A percentile compares a stretch with the other conserved stretches of the same genome.
phyloP scores from a whole-genome alignment of 169 alveolate genomes.

The Cryptosporidium bovis region DNA sequence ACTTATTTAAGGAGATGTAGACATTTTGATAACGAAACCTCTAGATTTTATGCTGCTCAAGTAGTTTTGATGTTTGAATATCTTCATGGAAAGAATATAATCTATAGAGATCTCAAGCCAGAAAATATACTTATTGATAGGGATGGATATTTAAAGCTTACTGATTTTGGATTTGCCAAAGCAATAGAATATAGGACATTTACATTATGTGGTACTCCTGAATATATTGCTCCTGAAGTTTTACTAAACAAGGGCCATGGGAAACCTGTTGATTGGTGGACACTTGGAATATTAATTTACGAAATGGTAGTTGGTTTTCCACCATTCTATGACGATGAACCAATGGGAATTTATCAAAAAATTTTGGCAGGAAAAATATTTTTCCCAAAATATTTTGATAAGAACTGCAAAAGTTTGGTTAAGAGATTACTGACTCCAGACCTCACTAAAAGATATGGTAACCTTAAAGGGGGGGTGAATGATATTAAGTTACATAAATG shows the following conservation, averaged over 20 bases:
- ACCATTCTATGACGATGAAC: slow-evolving; percentile 97
- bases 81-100: slow-evolving; percentile 92
- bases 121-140: slow-evolving; percentile 95
- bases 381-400: slow-evolving; percentile 92
- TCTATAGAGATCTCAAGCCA: slow-evolving; percentile 95
- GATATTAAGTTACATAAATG: slow-evolving; percentile 92
- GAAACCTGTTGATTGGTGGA: slow-evolving; percentile 99
- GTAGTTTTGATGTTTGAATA: slow-evolving; percentile 95
- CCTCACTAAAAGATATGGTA: slow-evolving; percentile 94
- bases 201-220: slow-evolving; percentile 99
- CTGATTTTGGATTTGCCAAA: slow-evolving; percentile 99
- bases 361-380: slow-evolving; percentile 94
- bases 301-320: slow-evolving; percentile 98
- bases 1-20: slow-evolving; percentile 91
- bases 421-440: slow-evolving; percentile 93
- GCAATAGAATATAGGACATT: slow-evolving; percentile 95
- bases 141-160: slow-evolving; percentile 96
- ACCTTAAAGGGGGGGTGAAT: slow-evolving; percentile 93
- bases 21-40: slow-evolving; percentile 91
- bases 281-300: slow-evolving; percentile 96
- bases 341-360: slow-evolving; percentile 96
- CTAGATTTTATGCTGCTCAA: slow-evolving; percentile 94
- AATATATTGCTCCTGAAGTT: slow-evolving; percentile 99
- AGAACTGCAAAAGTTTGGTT: slow-evolving; percentile 90
- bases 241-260: slow-evolving; percentile 95